These are phyloP conservation scores for Nicotiana attenuata DNA, from an alignment of 257 asterid species.

Conservation along the genomic window DNA sequence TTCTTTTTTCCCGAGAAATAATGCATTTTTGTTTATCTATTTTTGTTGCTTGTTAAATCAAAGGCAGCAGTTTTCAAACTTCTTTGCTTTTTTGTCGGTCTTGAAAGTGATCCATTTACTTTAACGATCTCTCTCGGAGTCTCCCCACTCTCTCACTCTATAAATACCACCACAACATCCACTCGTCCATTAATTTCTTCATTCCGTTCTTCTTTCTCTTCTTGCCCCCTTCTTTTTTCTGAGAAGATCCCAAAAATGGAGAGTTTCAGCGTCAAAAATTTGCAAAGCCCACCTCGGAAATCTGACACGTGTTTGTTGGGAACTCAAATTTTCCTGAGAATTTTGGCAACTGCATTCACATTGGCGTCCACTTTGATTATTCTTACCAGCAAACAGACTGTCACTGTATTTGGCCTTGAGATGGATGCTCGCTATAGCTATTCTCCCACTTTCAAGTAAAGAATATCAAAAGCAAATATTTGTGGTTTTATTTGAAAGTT, in stretches of 20 bases:
- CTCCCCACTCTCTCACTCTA: not conserved
- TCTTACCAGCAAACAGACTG: constrained; percentile 42
- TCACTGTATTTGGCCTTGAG: constrained; percentile 33
- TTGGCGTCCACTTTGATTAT: constrained; percentile 47
- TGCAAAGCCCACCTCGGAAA: constrained; percentile 12
- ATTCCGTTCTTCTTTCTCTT: not conserved
- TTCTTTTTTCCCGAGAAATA: not conserved
- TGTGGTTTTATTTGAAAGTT: not conserved
- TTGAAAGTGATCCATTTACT: not conserved
- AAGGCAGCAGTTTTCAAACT: not conserved
- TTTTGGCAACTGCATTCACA: constrained; percentile 31
- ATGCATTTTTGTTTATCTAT: not conserved
- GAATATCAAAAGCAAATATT: not conserved
- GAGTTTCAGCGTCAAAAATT: constrained; percentile 11
- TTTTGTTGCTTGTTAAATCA: not conserved
- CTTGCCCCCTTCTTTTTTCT: not conserved
- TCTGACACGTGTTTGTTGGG: constrained; percentile 20
- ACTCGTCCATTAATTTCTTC: not conserved
- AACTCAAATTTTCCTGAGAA: constrained; percentile 38
- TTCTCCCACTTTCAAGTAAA: constrained; percentile 55
- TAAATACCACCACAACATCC: not conserved
- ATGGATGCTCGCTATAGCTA: constrained; percentile 53
- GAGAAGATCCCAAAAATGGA: constrained; percentile 13
- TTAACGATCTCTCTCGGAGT: not conserved
- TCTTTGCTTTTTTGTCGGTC: not conserved